Evolutionary conservation across 768 basidiomycete species (phyloP).

Genomic region (Pleurotus giganteus): DNA sequence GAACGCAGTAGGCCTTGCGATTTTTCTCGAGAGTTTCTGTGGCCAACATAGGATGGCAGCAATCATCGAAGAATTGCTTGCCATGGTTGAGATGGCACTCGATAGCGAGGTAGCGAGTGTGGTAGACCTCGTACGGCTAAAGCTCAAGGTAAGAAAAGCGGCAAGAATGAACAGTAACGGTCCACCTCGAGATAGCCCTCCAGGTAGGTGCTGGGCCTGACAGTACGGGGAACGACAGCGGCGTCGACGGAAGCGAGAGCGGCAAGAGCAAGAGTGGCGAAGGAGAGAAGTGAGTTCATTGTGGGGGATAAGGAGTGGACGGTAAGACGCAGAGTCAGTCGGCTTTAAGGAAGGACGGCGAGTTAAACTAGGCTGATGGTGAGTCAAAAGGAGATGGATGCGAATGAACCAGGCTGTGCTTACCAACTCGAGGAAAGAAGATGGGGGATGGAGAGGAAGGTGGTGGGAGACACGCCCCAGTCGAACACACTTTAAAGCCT

Average conservation of each 20-base stretch:
- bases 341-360: slow-evolving; percentile 20
- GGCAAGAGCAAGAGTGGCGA: slow-evolving; percentile 42
- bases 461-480: slow-evolving; percentile 14
- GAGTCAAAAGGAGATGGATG: slow-evolving; percentile 19
- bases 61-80: slow-evolving; percentile 59
- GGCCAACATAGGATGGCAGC: slow-evolving; percentile 69
- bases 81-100: slow-evolving; percentile 47
- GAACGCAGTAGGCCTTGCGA: slow-evolving; percentile 54
- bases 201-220: slow-evolving; percentile 42
- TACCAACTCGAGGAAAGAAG: slow-evolving; percentile 23
- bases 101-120: slow-evolving; percentile 60
- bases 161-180: slow-evolving; percentile 3
- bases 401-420: slow-evolving; percentile 32
- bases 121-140: slow-evolving; percentile 54
- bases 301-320: slow-evolving; percentile 17
- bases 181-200: slow-evolving; percentile 44
- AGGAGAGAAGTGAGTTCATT: slow-evolving; percentile 38
- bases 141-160: not conserved
- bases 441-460: slow-evolving; percentile 16
- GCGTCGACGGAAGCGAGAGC: slow-evolving; percentile 37
- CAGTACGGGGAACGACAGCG: slow-evolving; percentile 37
- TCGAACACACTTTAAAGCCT: slow-evolving; percentile 11
- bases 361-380: slow-evolving; percentile 28
- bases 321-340: slow-evolving; percentile 13
- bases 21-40: slow-evolving; percentile 44